Evolutionary conservation across 495 filamentous ascomycete genomes (phyloP), one percentile per base, ranked within the genome.

Genomic region (Eremomyces bilateralis): DNA sequence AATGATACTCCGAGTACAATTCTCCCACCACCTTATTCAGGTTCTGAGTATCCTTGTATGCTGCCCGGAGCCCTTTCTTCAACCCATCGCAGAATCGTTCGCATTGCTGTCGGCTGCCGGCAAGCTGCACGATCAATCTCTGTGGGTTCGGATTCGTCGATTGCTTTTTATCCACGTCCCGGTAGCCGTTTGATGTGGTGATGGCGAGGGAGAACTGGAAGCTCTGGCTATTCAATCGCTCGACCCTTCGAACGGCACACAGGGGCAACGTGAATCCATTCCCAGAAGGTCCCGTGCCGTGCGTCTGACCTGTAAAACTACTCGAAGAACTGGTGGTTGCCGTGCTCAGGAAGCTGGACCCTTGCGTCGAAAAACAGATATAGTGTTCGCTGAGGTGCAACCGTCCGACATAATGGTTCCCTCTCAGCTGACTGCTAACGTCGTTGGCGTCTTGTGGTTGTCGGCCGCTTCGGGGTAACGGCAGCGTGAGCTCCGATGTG

Each of bases 201-300:
- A 97, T 77, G 3, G 81, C 73, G 24, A 97, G 67, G 4, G 90
- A 76, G 53, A 94, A 95, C 56, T 6, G 13, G 16, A 92, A 73
- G 45, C 71, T 85, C 40, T 83, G 76, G 40, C 79, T 92, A 42
- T 91, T 80, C 10, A 95, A 61, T 35, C 88, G 68, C 58, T 97
- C 88, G 8, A 97, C 88, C 3, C 84, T 64, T 31, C 88, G 67
- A 40, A 97, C 79, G 21, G 80, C 76, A 51, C 79, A 93, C 8
- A 97, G 65, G 2, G 88, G 90, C n/a, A 95, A 67, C 8, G 77
- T 93, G 47, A 97, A 97, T 24, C 88, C 88, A 63, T 93, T 90
- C 8, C 85, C 85, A 28, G 80, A 77, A n/a, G 90, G 83, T 0
- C 83, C 83, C 13, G 78, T 77, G 12, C 82, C 82, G 46, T 88